Evolutionary conservation across 2,329 filamentous ascomycete species (phyloP), one percentile per base, ranked within the genome.

Genomic region (Talaromyces sp.): DNA sequence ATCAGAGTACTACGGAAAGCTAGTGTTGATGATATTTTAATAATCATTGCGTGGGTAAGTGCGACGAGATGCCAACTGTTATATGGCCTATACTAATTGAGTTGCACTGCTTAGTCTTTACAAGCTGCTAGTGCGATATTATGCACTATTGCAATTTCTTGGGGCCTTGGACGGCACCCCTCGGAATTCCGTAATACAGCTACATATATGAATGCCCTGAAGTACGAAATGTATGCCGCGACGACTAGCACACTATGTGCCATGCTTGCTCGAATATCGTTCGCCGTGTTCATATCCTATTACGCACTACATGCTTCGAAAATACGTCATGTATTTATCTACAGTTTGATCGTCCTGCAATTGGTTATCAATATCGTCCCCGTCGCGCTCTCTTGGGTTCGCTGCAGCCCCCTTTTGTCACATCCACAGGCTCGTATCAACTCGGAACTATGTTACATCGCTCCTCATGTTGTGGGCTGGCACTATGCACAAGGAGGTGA

Each of bases 81-180:
- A n/a, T 16, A 28, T 30, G 14, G 1, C 6, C 14, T 9, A 30
- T 30, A 53, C 50, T 53, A 16, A 53, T 51, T 28, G 27, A 31
- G 14, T 8, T 31, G 8, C 16, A 18, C 30, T 14, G 44, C 28
- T 16, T 23, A 64, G 63, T 31, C 54, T 18, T 50, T 60, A 4
- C 61, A 63, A 59, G 18, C 42, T n/a, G 51, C 42, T 5, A 60
- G 53, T 34, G n/a, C 54, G 4, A 65, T 36, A 0, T 55, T 65
- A 10, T 58, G 61, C 16, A 62, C 65, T 5, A 47, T 64, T 4
- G 57, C 62, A 7, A 59, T 67, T 3, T 57, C 61, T 7, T 65
- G 67, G 51, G 67, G 66, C 6, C 56, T 69, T 8, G 67, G 65
- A 9, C 52, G 18, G 28, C 66, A 68, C 36, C 50, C 62, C 10